These are phyloP conservation scores for Davidsoniella neocaledoniae DNA, from an alignment of 2,329 filamentous ascomycete genomes.

Conservation along the genomic window DNA sequence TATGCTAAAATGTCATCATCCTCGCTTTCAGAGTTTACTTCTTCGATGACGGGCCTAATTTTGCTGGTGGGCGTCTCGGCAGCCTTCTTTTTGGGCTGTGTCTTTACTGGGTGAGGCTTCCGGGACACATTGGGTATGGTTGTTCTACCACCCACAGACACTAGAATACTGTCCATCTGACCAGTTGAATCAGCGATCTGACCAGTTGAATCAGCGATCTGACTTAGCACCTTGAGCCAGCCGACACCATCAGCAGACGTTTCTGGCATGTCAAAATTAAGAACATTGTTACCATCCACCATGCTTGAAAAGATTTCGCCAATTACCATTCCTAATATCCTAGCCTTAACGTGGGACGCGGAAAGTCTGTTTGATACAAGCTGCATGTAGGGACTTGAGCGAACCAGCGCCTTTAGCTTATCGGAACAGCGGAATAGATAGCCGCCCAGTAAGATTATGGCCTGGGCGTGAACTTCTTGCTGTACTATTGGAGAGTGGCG, in stretches of 20 bases:
- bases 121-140: slow-evolving; percentile 11
- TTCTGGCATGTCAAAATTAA: slow-evolving; percentile 76
- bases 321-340: slow-evolving; percentile 77
- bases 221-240: slow-evolving; percentile 55
- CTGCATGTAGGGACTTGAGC: slow-evolving; percentile 56
- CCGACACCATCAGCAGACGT: slow-evolving; percentile 53
- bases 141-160: slow-evolving; percentile 12
- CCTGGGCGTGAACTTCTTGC: slow-evolving; percentile 76
- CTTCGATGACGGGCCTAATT: slow-evolving; percentile 41
- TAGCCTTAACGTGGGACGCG: slow-evolving; percentile 54
- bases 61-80: slow-evolving; percentile 19
- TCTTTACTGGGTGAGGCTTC: slow-evolving; percentile 13
- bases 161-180: slow-evolving; percentile 31
- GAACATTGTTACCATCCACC: slow-evolving; percentile 49
- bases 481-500: slow-evolving; percentile 68
- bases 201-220: slow-evolving; percentile 45
- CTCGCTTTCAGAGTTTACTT: slow-evolving; percentile 43
- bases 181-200: slow-evolving; percentile 47
- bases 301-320: slow-evolving; percentile 55
- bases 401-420: slow-evolving; percentile 50
- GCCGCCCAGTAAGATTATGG: slow-evolving; percentile 59
- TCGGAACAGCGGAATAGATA: slow-evolving; percentile 53
- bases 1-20: slow-evolving; percentile 60
- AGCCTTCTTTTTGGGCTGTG: slow-evolving; percentile 18
- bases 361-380: slow-evolving; percentile 73